These are phyloP conservation scores for Cynanchum wilfordii DNA, from an alignment of 257 asterid genomes.

Conservation along the genomic window DNA sequence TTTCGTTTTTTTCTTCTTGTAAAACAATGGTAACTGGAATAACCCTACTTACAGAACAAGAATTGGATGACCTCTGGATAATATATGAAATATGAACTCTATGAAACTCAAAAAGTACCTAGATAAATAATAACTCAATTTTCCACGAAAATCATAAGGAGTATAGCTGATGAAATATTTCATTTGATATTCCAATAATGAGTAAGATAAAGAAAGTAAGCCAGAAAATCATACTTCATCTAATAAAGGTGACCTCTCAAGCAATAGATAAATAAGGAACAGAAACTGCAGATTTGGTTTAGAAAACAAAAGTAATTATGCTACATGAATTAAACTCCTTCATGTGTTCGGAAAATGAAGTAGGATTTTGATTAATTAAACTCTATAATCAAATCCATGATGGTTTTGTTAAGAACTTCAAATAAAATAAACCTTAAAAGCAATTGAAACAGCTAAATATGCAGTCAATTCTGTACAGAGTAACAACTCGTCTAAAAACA, in stretches of 20 bases:
- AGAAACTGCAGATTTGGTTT: background rate
- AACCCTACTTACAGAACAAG: background rate
- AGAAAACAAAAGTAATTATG: background rate
- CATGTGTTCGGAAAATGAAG: background rate
- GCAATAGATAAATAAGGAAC: background rate
- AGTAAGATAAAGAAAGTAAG: background rate
- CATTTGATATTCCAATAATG: background rate
- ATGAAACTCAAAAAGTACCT: background rate
- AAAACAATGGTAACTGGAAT: background rate
- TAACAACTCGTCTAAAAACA: background rate
- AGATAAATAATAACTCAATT: background rate
- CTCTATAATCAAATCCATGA: background rate
- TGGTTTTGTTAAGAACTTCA: background rate
- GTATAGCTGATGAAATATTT: background rate
- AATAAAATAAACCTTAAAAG: background rate
- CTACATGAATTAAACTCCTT: background rate
- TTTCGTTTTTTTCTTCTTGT: slow-evolving; percentile 6
- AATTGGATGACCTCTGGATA: background rate
- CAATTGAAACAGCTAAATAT: background rate
- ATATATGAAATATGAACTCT: background rate
- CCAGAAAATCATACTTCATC: background rate
- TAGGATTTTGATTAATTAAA: background rate
- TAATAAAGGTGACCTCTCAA: background rate
- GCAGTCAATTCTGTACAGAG: background rate
- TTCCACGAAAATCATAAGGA: background rate